These are phyloP conservation scores for Scopulariopsis brevicaulis DNA, from an alignment of 2,329 filamentous ascomycete genomes.

Conservation along the genomic window DNA sequence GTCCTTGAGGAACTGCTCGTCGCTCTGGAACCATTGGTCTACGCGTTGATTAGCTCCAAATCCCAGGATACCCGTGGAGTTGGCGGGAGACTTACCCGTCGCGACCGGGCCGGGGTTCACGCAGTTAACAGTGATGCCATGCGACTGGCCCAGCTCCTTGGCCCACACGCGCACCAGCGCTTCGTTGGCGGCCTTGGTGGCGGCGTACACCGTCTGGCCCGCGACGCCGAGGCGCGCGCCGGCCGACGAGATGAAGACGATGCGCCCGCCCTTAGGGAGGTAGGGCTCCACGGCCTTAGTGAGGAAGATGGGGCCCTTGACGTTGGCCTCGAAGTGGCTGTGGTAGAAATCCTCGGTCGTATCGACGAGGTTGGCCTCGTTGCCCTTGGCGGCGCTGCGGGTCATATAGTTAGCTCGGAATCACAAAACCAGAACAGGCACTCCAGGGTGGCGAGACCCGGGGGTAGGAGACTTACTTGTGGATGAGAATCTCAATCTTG, in stretches of 20 bases:
- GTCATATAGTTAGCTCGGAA: not conserved
- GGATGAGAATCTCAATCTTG: conserved; percentile 14
- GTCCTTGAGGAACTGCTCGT: conserved; percentile 16
- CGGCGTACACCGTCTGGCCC: conserved; percentile 17
- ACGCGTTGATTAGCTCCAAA: not conserved
- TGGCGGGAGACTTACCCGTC: conserved; percentile 7
- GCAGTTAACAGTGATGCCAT: conserved; percentile 17
- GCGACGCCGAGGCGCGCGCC: conserved; percentile 17
- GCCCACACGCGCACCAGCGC: conserved; percentile 17
- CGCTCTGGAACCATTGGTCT: conserved; percentile 15
- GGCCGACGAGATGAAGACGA: conserved; percentile 21
- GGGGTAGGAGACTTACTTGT: conserved; percentile 8
- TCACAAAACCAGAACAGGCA: too few species aligned
- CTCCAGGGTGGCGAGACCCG: too few species aligned
- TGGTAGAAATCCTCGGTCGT: conserved; percentile 7
- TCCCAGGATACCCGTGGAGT: not conserved
- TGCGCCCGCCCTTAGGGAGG: conserved; percentile 16
- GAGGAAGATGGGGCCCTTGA: conserved; percentile 15
- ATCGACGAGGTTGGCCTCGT: conserved; percentile 9
- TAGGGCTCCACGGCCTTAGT: conserved; percentile 17
- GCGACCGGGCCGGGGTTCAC: conserved; percentile 19
- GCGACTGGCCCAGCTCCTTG: conserved; percentile 17
- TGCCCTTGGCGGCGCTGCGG: conserved; percentile 4
- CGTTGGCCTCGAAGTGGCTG: conserved; percentile 11
- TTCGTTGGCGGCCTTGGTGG: conserved; percentile 21